phyloP scores from a whole-genome alignment of 1,139 yeast species.

The Arxiozyma telluris region DNA sequence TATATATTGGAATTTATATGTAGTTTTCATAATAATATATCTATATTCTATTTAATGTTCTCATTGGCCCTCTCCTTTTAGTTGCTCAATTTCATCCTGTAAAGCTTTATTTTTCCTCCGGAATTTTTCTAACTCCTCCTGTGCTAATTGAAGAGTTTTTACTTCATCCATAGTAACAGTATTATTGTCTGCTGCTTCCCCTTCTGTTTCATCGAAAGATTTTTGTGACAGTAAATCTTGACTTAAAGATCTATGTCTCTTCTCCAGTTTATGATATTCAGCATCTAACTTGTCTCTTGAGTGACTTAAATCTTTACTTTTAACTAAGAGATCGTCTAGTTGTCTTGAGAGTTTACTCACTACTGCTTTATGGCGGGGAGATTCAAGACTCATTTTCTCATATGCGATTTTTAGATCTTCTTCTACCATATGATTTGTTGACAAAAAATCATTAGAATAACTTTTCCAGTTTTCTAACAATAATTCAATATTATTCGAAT shows the following conservation, averaged over 20 bases:
- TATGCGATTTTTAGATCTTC: background rate
- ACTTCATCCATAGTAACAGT: constrained; percentile 59
- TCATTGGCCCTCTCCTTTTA: constrained; percentile 36
- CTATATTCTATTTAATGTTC: background rate
- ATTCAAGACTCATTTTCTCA: background rate
- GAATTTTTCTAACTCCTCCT: constrained; percentile 57
- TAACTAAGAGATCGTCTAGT: constrained; percentile 18
- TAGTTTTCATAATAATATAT: background rate
- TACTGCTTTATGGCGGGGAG: constrained; percentile 18
- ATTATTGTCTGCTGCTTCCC: constrained; percentile 61
- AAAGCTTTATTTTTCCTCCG: constrained; percentile 49
- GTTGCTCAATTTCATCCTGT: constrained; percentile 59
- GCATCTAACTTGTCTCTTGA: constrained; percentile 16
- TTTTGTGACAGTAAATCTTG: constrained; percentile 15
- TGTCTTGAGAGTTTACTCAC: constrained; percentile 19
- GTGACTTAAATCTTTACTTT: constrained; percentile 18
- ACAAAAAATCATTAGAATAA: background rate
- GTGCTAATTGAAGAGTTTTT: constrained; percentile 63
- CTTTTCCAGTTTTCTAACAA: constrained; percentile 16
- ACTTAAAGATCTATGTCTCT: constrained; percentile 15
- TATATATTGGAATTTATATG: background rate
- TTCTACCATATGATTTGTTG: background rate
- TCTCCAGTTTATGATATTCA: constrained; percentile 19
- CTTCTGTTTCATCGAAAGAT: constrained; percentile 33
- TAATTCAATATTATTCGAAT: constrained; percentile 16